Evolutionary conservation across 2,329 filamentous ascomycete genomes (phyloP).

Genomic region (Pezicula carpinea): DNA sequence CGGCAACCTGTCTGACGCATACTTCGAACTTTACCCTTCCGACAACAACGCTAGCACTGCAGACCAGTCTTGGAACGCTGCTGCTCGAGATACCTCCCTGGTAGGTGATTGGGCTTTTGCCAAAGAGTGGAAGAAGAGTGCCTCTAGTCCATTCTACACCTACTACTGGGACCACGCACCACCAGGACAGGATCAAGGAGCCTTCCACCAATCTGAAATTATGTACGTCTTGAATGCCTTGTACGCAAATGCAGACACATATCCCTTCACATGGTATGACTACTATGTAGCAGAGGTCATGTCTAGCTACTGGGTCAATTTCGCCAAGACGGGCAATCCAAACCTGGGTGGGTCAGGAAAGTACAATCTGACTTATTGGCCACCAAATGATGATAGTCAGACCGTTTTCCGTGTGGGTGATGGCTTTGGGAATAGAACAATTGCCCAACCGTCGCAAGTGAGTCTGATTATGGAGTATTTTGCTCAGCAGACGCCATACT

Average conservation of each 20-base stretch:
- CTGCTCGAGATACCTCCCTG: not conserved
- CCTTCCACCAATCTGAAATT: not conserved
- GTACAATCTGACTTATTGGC: not conserved
- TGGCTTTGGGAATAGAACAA: not conserved
- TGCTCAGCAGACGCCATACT: not conserved
- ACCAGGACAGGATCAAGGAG: not conserved
- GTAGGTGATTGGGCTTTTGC: not conserved
- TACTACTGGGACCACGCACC: not conserved
- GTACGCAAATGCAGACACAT: not conserved
- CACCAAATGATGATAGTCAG: not conserved
- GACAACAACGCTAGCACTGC: not conserved
- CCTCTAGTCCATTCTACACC: not conserved
- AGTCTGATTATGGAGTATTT: not conserved
- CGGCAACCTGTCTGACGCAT: not conserved
- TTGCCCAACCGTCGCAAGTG: not conserved
- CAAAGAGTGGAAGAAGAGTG: not conserved
- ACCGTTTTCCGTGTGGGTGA: not conserved
- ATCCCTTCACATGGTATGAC: not conserved
- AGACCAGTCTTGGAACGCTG: not conserved
- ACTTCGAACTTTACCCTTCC: not conserved
- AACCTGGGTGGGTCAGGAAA: not conserved
- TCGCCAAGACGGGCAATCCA: not conserved
- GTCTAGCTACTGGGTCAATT: not conserved
- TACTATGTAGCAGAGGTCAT: not conserved
- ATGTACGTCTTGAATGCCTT: not conserved